Base-by-base conservation (phyloP, 208 protist species). In the Plasmodiophora brassicae region DNA sequence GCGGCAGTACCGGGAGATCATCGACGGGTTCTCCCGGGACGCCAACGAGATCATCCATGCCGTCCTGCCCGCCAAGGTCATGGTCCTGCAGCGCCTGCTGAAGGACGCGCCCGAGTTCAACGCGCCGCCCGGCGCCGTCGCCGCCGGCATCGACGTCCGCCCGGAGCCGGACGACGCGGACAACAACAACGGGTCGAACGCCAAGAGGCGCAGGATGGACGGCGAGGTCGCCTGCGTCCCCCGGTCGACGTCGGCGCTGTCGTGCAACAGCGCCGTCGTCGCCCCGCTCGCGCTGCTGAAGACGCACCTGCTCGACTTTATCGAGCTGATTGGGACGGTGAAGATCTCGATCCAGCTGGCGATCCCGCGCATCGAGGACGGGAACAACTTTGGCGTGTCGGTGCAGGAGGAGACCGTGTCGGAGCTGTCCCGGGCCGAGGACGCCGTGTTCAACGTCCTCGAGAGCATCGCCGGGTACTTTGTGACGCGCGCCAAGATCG, bases 311-410 rank as follows among this genome's bases (percentile, higher is more conserved):
- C 46, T 93, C 1, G 91, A 92, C 46, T 32, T 95, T 0, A 85
- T 94, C 39, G 86, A 95, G 43, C 87, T 57, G 25, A 90, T 91
- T 35, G 89, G 87, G 36, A 46, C 85, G 1, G 88, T 94, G 54
- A 94, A 94, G 87, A 88, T 86, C 38, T 95, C 90, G 89, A 93
- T 95, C 1, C 78, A 91, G 44, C 72, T 95, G 14, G 92, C 93
- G 32, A 91, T 95, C 53, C 94, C 94, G 35, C 85, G 88, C 32
- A 94, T 95, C 45, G 92, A 94, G 46, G 92, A 95, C 88, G 94
- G 94, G 35, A 94, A 95, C 65, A 95, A 95, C 71, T 95, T 95
- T 88, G 93, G 65, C 5, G 65, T 78, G 41, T 78, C 65, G 20
- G 41, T 78, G 32, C 65, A 78, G 41, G 65, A 78, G n/a, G 65